Evolutionary conservation across 768 basidiomycete species (phyloP).

Genomic region (Termitomyces sp.): DNA sequence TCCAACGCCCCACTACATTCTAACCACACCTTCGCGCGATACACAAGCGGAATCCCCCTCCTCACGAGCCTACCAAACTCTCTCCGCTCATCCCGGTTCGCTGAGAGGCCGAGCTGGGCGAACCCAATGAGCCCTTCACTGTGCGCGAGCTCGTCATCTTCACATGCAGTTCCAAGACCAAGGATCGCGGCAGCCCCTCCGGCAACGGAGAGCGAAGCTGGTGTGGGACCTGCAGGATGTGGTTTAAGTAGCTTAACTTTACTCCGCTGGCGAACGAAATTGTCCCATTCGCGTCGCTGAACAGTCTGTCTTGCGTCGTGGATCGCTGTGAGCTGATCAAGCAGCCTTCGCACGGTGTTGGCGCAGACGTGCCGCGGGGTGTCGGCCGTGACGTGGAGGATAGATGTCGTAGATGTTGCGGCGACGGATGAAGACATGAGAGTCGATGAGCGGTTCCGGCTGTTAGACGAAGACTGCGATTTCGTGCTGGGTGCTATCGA

Average conservation of each 20-base stretch:
- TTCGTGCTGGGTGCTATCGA: constrained; percentile 33
- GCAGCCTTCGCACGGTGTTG: constrained; percentile 67
- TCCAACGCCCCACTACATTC: constrained; percentile 95
- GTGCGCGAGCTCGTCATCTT: constrained; percentile 75
- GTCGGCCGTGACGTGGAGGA: constrained; percentile 56
- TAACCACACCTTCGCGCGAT: constrained; percentile 86
- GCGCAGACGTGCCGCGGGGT: constrained; percentile 76
- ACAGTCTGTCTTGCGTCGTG: constrained; percentile 76
- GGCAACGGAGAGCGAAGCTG: constrained; percentile 24
- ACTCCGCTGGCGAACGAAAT: constrained; percentile 70
- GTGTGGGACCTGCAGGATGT: constrained; percentile 12
- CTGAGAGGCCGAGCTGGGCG: constrained; percentile 78
- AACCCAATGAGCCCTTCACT: constrained; percentile 88
- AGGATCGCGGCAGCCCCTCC: constrained; percentile 62
- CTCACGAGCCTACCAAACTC: constrained; percentile 81
- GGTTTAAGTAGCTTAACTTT: constrained; percentile 38
- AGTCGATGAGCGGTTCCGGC: constrained; percentile 43
- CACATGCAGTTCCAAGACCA: constrained; percentile 59
- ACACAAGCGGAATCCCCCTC: constrained; percentile 82
- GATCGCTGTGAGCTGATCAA: constrained; percentile 73
- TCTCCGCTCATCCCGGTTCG: constrained; percentile 72
- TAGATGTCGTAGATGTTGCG: constrained; percentile 38
- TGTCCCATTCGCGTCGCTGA: constrained; percentile 83
- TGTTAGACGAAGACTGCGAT: constrained; percentile 51
- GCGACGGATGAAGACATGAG: constrained; percentile 21